phyloP scores from a whole-genome alignment of 208 protist genomes.

The Crithidia brevicula region DNA sequence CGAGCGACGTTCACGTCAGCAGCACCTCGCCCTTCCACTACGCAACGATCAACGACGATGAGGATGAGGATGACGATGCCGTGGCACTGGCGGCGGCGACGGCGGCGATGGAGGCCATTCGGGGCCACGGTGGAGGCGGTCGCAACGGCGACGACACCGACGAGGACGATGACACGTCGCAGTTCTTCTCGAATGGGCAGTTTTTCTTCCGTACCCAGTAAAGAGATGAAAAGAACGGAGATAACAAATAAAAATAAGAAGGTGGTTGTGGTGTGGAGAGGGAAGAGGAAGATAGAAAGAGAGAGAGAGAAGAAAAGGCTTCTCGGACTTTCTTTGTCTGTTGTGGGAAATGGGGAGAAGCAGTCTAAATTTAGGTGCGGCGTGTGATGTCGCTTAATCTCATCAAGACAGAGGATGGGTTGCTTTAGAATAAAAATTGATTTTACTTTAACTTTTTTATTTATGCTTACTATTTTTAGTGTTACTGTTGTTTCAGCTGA shows the following conservation, averaged over 20 bases:
- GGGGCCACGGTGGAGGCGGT: conserved; percentile 23
- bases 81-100: conserved; percentile 35
- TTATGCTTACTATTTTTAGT: too few relatives aligned
- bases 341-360: too few relatives aligned
- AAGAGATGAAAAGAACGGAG: background rate
- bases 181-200: conserved; percentile 33
- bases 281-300: too few relatives aligned
- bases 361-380: too few relatives aligned
- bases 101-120: conserved; percentile 35
- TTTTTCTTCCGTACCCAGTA: conserved; percentile 35
- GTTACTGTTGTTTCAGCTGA: background rate
- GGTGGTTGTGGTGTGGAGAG: too few relatives aligned
- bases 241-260: too few relatives aligned
- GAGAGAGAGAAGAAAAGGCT: background rate
- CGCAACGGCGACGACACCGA: conserved; percentile 26
- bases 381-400: too few relatives aligned
- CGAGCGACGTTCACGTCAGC: background rate
- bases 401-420: too few relatives aligned
- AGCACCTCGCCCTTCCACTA: conserved; percentile 8
- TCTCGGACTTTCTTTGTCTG: too few relatives aligned
- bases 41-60: conserved; percentile 31
- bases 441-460: too few relatives aligned
- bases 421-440: too few relatives aligned
- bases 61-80: conserved; percentile 37
- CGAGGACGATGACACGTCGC: conserved; percentile 19